Evolutionary conservation across 75 land plant genomes (phyloP).

Genomic region (Sequoiadendron giganteum): DNA sequence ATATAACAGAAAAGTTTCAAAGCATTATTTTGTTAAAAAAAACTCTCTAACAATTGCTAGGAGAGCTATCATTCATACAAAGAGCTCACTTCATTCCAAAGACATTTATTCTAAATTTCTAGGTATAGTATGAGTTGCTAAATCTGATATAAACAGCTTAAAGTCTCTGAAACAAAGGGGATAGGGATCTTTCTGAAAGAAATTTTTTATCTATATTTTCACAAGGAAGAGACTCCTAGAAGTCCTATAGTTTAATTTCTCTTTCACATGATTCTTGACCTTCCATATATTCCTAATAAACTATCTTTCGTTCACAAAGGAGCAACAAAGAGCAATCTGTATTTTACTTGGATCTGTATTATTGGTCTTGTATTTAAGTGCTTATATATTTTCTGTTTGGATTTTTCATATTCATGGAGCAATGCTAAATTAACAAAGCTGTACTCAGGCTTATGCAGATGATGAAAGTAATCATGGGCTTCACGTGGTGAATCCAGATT

Average conservation of each 20-base stretch:
- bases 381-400: not conserved
- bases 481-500: conserved; percentile 58
- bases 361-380: not conserved
- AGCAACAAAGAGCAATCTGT: not conserved
- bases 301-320: not conserved
- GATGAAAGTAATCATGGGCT: conserved; percentile 72
- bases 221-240: not conserved
- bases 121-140: not conserved
- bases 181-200: not conserved
- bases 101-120: not conserved
- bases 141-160: not conserved
- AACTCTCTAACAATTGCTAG: not conserved
- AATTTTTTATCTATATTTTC: not conserved
- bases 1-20: not conserved
- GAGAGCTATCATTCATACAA: not conserved
- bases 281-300: not conserved
- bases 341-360: not conserved
- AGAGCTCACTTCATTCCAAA: not conserved
- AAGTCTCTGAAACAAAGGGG: not conserved
- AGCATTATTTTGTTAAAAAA: not conserved
- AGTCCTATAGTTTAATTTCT: not conserved
- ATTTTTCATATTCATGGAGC: not conserved
- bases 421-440: not conserved
- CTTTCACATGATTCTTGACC: not conserved
- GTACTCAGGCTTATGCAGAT: conserved; percentile 74